phyloP scores from a whole-genome alignment of 345 rosid species.

The Lepidium aucheri region DNA sequence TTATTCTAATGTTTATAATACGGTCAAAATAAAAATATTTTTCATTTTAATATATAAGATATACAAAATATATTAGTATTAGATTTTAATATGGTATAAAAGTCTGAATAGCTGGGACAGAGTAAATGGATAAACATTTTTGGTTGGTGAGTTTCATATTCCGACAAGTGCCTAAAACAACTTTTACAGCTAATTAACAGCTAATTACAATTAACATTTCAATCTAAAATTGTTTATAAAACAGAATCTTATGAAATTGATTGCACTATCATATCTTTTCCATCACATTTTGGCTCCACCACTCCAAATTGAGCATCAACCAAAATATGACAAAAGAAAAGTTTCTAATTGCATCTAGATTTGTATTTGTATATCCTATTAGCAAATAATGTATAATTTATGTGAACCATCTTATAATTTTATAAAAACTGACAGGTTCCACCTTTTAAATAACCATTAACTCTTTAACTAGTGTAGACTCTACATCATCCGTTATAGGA shows the following conservation, averaged over 20 bases:
- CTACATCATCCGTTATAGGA: no score
- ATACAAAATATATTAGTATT: no score
- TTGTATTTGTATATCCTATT: not conserved
- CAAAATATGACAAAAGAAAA: not conserved
- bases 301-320: not conserved
- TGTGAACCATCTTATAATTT: no score
- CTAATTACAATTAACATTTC: not conserved
- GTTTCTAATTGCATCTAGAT: not conserved
- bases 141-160: not conserved
- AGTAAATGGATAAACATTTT: not conserved
- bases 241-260: not conserved
- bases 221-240: not conserved
- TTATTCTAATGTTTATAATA: no score
- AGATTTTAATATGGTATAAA: not conserved
- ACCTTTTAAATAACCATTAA: no score
- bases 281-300: not conserved
- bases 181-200: not conserved
- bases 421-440: no score
- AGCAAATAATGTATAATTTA: not conserved
- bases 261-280: not conserved
- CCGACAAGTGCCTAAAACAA: not conserved
- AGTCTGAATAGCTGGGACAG: not conserved
- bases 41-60: no score
- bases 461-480: no score
- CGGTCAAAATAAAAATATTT: no score